Percentiles rank a stretch among this genome's conserved stretches.
Evolutionary conservation across 768 basidiomycete species (phyloP).

Genomic region (Tulasnella sp.): DNA sequence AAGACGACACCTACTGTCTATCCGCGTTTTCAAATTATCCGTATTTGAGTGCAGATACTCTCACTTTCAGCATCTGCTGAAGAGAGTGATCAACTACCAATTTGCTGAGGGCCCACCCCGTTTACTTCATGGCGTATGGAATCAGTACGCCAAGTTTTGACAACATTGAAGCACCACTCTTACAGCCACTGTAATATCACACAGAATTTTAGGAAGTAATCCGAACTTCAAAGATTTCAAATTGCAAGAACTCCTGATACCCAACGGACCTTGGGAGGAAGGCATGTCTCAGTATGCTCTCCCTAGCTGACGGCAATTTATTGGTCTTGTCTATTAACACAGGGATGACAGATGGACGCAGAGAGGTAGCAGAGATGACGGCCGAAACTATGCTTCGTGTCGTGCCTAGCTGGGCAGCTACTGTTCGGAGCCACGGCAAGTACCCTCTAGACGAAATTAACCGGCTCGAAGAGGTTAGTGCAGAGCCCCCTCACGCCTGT

Average conservation of each 20-base stretch:
- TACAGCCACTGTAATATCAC: not conserved
- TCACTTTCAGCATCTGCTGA: not conserved
- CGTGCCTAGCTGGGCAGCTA: not conserved
- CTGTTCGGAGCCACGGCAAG: not conserved
- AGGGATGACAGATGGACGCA: not conserved
- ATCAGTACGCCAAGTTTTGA: not conserved
- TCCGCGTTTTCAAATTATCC: not conserved
- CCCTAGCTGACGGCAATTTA: not conserved
- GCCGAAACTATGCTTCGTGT: not conserved
- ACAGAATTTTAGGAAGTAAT: not conserved
- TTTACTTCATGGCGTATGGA: not conserved
- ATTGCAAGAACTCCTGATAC: not conserved
- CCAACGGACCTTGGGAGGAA: not conserved
- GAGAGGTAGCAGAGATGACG: not conserved
- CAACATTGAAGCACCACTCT: not conserved
- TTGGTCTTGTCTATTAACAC: not conserved
- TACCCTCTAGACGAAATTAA: not conserved
- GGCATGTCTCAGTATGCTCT: not conserved
- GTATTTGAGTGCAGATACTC: not conserved
- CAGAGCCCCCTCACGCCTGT: not conserved
- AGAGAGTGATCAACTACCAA: not conserved
- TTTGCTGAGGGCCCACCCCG: not conserved
- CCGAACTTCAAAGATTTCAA: not conserved
- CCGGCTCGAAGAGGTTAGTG: not conserved
- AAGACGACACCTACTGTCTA: not conserved